Conservation (phyloP, 352 stramenopile species). For the Phytophthora podocarpi region DNA sequence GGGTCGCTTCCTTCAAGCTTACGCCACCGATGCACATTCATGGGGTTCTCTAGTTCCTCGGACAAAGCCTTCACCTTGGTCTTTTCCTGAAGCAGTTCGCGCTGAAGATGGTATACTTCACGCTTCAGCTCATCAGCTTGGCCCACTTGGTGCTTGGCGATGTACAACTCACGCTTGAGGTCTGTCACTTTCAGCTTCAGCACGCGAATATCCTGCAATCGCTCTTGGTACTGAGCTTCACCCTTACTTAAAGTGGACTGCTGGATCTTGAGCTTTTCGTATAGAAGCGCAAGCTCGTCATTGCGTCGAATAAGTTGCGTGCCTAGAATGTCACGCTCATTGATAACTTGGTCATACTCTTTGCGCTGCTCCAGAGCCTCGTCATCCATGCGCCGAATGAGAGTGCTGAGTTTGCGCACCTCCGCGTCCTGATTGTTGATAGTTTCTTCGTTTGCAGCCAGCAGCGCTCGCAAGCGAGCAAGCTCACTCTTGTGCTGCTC, state of each 20-base stretch:
- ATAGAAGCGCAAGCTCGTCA: constrained; percentile 96
- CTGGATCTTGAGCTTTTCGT: constrained; percentile 98
- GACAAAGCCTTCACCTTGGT: constrained; percentile 96
- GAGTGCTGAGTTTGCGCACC: constrained; percentile 91
- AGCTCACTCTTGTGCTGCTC: constrained; percentile 95
- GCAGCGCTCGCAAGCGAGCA: constrained; percentile 83
- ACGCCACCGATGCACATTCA: constrained; percentile 98
- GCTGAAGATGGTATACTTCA: constrained; percentile 90
- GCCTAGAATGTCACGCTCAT: constrained; percentile 96
- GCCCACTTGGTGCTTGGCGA: constrained; percentile 89
- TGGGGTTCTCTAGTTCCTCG: constrained; percentile 96
- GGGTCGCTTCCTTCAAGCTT: constrained; percentile 97
- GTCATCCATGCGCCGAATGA: constrained; percentile 95
- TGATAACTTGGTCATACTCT: constrained; percentile 97
- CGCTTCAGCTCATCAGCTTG: constrained; percentile 89
- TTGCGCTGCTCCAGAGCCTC: constrained; percentile 93
- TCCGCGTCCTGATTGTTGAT: constrained; percentile 96
- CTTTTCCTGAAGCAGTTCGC: constrained; percentile 94
- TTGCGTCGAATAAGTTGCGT: constrained; percentile 97
- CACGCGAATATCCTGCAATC: constrained; percentile 94
- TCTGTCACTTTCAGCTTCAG: constrained; percentile 96
- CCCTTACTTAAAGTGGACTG: constrained; percentile 93
- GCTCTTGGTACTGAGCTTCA: constrained; percentile 93
- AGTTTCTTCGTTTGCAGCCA: constrained; percentile 91
- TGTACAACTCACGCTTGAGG: constrained; percentile 91